These are phyloP conservation scores for Coccomyxa sp. DNA, from an alignment of 139 green algal species.

Conservation along the genomic window DNA sequence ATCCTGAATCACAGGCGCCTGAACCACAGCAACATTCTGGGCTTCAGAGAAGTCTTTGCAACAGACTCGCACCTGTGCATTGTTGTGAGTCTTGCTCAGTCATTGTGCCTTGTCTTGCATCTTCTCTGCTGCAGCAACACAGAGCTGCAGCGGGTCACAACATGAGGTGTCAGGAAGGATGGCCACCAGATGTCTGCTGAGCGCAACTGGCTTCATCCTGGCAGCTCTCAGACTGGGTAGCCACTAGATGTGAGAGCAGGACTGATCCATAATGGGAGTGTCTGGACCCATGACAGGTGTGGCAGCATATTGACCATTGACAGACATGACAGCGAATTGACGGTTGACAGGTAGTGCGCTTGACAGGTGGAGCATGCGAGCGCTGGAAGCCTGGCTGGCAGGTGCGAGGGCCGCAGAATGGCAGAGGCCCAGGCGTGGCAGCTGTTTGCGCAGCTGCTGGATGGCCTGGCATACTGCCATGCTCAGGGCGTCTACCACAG, in stretches of 20 bases:
- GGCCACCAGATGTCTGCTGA: neutral
- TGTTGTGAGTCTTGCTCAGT: too few relatives aligned
- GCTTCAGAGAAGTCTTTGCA: constrained; percentile 11
- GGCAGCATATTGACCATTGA: neutral
- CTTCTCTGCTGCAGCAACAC: too few relatives aligned
- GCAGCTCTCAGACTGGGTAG: neutral
- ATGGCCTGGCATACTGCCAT: neutral
- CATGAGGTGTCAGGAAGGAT: too few relatives aligned
- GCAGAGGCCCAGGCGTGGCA: neutral
- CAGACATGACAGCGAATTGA: neutral
- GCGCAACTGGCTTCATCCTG: neutral
- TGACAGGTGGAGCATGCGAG: neutral
- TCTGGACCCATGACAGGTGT: neutral
- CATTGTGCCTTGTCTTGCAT: too few relatives aligned
- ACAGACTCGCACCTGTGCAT: neutral
- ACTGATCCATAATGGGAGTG: neutral
- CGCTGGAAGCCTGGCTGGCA: neutral
- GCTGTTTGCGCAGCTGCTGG: neutral
- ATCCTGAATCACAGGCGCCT: constrained; percentile 21
- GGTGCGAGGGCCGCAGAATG: neutral
- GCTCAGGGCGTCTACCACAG: neutral
- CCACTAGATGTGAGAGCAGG: too few relatives aligned
- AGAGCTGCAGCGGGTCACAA: too few relatives aligned
- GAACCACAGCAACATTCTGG: constrained; percentile 13
- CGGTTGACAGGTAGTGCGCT: neutral